A percentile compares a stretch with the other conserved stretches of the same genome.
Evolutionary conservation across 441 rosid genomes (phyloP).

Genomic region (Metrosideros polymorpha): DNA sequence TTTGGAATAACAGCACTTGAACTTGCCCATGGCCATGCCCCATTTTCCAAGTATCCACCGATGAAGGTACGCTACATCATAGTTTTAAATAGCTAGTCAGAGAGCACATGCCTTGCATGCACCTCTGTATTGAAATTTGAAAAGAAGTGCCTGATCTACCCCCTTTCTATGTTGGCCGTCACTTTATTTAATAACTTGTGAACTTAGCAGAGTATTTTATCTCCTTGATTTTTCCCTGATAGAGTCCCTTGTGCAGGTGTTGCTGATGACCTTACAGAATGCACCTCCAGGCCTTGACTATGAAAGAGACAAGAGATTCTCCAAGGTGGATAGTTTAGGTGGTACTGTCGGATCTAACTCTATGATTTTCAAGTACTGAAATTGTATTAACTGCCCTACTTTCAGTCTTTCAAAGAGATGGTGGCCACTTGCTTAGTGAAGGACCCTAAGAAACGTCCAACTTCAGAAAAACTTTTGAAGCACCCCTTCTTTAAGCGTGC

Average conservation of each 20-base stretch:
- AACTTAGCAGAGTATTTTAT: background rate
- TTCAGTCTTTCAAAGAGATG: conserved; percentile 91
- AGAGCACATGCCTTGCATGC: background rate
- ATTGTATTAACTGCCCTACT: conserved; percentile 3
- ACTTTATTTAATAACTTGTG: background rate
- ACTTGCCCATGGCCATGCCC: conserved; percentile 99
- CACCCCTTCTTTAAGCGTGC: conserved; percentile 89
- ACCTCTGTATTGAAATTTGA: background rate
- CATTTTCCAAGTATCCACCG: conserved; percentile 96
- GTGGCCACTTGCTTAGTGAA: conserved; percentile 93
- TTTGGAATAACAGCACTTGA: conserved; percentile 96
- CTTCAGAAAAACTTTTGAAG: conserved; percentile 83
- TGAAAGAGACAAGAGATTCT: conserved; percentile 93
- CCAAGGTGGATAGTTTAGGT: conserved; percentile 44
- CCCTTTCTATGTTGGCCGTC: background rate
- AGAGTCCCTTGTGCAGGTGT: conserved; percentile 39
- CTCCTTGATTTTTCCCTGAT: background rate
- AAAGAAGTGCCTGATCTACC: background rate
- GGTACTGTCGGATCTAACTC: background rate
- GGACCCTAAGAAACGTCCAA: conserved; percentile 98
- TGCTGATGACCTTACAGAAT: conserved; percentile 97
- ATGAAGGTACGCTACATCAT: conserved; percentile 67
- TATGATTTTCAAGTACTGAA: conserved; percentile 1
- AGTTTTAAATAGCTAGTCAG: background rate
- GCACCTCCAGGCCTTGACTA: conserved; percentile 99